Evolutionary conservation across 495 filamentous ascomycete species (phyloP).

Genomic region (Chlorociboria aeruginascens): DNA sequence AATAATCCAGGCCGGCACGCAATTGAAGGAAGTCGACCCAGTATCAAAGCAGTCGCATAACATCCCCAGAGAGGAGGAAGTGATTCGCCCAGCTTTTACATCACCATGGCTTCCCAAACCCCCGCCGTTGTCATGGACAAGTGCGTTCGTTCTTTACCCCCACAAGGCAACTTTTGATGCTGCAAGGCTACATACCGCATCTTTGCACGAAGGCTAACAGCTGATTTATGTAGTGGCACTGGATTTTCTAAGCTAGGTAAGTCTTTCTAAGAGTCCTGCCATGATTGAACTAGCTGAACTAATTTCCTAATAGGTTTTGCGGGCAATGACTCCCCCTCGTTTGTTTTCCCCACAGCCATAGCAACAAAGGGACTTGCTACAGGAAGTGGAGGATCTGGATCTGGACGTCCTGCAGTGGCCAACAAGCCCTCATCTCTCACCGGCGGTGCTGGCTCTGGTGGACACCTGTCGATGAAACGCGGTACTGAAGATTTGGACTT

Average conservation of each 20-base stretch:
- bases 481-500: constrained; percentile 97
- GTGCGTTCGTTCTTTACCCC: constrained; percentile 43
- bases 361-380: constrained; percentile 70
- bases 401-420: constrained; percentile 76
- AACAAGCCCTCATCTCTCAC: constrained; percentile 93
- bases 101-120: constrained; percentile 84
- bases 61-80: constrained; percentile 10
- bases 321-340: constrained; percentile 97
- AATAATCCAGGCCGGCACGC: not conserved
- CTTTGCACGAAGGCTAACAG: constrained; percentile 13
- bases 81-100: constrained; percentile 4
- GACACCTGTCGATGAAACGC: constrained; percentile 80
- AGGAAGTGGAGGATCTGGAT: constrained; percentile 61
- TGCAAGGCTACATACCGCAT: not conserved
- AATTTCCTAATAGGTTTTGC: constrained; percentile 65
- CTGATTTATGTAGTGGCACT: constrained; percentile 60
- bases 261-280: constrained; percentile 13
- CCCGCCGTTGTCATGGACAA: constrained; percentile 99
- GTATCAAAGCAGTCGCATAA: constrained; percentile 10
- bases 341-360: constrained; percentile 98
- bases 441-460: constrained; percentile 70
- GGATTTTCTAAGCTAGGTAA: constrained; percentile 96
- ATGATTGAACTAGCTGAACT: constrained; percentile 14
- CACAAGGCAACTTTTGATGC: constrained; percentile 9
- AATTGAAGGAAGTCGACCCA: not conserved